These are phyloP conservation scores for Phaeosphaeriaceae sp. DNA, from an alignment of 2,329 filamentous ascomycete genomes.

Conservation along the genomic window DNA sequence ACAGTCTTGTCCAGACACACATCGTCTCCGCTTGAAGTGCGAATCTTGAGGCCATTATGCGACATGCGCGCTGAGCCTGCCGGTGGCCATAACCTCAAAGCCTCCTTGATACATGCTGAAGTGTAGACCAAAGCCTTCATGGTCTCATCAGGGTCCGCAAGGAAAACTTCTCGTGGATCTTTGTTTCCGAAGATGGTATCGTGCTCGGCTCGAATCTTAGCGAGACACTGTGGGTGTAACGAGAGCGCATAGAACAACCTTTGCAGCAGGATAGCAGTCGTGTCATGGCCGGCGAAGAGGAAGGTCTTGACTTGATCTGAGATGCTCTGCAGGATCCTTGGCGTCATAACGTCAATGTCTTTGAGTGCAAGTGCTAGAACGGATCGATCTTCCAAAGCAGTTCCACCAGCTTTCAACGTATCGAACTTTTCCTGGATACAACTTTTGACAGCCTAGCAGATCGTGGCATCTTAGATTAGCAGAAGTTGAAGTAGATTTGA, in stretches of 20 bases:
- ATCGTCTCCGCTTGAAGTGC: constrained; percentile 51
- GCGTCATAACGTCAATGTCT: constrained; percentile 42
- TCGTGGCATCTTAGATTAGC: not conserved
- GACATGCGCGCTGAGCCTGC: constrained; percentile 52
- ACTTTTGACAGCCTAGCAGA: constrained; percentile 27
- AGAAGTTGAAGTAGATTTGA: not conserved
- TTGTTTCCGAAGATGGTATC: constrained; percentile 60
- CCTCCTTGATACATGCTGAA: constrained; percentile 62
- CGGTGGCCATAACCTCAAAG: constrained; percentile 61
- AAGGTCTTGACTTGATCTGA: constrained; percentile 53
- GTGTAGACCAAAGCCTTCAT: constrained; percentile 60
- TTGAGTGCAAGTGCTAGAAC: constrained; percentile 44
- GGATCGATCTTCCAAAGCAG: constrained; percentile 34
- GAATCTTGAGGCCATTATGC: constrained; percentile 52
- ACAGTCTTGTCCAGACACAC: constrained; percentile 54
- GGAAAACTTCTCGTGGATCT: constrained; percentile 50
- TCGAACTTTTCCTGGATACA: constrained; percentile 34
- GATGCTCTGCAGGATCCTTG: constrained; percentile 44
- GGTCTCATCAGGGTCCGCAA: constrained; percentile 54
- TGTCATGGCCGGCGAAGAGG: constrained; percentile 58
- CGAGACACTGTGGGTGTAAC: constrained; percentile 36
- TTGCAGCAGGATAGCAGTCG: constrained; percentile 47
- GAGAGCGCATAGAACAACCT: constrained; percentile 42
- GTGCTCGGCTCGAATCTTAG: constrained; percentile 56
- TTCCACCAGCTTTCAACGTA: constrained; percentile 27